These are phyloP conservation scores for Candida pseudoglaebosa DNA, from an alignment of 805 yeast genomes.

Conservation along the genomic window DNA sequence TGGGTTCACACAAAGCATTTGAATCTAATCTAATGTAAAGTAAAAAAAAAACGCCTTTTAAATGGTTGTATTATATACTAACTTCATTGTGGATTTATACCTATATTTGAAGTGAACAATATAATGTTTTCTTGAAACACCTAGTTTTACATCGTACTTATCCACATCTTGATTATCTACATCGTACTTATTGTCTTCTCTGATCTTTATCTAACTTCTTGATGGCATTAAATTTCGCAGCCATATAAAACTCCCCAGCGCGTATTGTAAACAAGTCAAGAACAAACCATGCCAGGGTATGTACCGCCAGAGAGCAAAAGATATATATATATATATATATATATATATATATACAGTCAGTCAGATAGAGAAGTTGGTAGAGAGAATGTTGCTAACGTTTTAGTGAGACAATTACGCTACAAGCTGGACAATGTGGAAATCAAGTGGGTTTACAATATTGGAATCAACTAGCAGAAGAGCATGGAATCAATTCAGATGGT, in stretches of 20 bases:
- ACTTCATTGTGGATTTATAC: too few relatives aligned
- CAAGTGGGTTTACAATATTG: slow-evolving; percentile 92
- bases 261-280: not conserved
- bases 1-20: too few relatives aligned
- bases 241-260: not conserved
- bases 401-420: slow-evolving; percentile 67
- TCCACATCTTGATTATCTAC: not conserved
- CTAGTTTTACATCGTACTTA: too few relatives aligned
- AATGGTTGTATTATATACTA: too few relatives aligned
- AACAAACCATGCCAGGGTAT: slow-evolving; percentile 12
- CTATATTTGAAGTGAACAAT: too few relatives aligned
- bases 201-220: not conserved
- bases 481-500: slow-evolving; percentile 74
- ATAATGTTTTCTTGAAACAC: too few relatives aligned
- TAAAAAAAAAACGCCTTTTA: too few relatives aligned
- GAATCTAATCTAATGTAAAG: too few relatives aligned
- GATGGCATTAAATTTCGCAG: too few relatives aligned
- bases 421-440: slow-evolving; percentile 94
- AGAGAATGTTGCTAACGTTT: slow-evolving; percentile 18
- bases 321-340: too few relatives aligned
- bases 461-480: slow-evolving; percentile 84
- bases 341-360: slow-evolving; percentile 9
- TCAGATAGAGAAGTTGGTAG: too few relatives aligned
- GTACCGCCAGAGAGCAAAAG: slow-evolving; percentile 10
- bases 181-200: not conserved